Percentiles rank a stretch among this genome's conserved stretches.
Conservation (phyloP, 2,329 filamentous ascomycete species). For the Diaporthe citriasiana region DNA sequence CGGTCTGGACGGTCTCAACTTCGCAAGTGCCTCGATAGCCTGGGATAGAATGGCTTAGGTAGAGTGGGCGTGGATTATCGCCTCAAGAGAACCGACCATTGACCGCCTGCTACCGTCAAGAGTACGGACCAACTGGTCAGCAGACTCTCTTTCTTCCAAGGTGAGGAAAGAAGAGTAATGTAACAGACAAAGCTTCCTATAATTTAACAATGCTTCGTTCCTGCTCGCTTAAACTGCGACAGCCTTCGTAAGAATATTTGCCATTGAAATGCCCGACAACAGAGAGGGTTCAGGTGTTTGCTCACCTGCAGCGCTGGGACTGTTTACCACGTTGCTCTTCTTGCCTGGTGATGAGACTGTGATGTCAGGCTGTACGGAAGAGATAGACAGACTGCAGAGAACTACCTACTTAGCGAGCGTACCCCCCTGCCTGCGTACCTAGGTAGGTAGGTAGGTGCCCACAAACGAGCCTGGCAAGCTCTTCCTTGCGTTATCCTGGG, state of each 20-base stretch:
- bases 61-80: not conserved
- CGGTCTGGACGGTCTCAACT: not conserved
- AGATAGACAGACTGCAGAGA: not conserved
- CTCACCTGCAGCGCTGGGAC: not conserved
- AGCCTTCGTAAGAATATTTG: not conserved
- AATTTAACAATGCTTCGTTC: not conserved
- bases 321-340: not conserved
- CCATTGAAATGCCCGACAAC: not conserved
- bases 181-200: not conserved
- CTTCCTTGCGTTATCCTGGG: slow-evolving; percentile 10
- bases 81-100: too few species aligned
- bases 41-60: not conserved
- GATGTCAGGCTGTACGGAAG: not conserved
- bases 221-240: not conserved
- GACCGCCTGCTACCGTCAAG: not conserved
- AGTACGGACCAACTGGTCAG: not conserved
- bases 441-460: not conserved
- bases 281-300: not conserved
- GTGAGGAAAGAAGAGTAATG: not conserved
- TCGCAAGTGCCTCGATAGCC: not conserved
- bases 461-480: not conserved
- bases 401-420: not conserved
- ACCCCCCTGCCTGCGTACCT: not conserved
- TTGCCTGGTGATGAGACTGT: too few species aligned
- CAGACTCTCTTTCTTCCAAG: not conserved